A percentile compares a stretch with the other conserved stretches of the same genome.
phyloP scores from a whole-genome alignment of 345 rosid species.

The Eucalyptus microcorys region DNA sequence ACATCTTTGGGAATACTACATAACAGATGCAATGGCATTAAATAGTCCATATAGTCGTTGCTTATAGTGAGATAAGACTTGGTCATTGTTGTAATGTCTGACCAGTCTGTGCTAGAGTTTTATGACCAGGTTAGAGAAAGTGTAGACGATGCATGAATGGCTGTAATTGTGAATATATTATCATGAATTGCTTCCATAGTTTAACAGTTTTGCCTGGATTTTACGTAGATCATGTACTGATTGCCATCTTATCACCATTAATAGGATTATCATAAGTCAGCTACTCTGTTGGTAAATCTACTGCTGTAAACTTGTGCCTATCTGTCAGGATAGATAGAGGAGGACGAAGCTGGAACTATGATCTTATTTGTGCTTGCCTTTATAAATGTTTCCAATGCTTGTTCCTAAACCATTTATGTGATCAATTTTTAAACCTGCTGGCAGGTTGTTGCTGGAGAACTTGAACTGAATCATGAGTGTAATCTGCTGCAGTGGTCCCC shows the following conservation, averaged over 20 bases:
- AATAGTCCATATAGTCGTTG: background rate
- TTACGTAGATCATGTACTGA: background rate
- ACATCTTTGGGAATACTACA: background rate
- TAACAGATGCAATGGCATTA: background rate
- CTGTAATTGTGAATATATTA: background rate
- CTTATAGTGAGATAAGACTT: background rate
- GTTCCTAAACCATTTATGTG: background rate
- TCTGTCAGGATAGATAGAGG: background rate
- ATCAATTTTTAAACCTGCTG: background rate
- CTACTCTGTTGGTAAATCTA: background rate
- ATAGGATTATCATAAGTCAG: background rate
- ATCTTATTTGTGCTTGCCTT: background rate
- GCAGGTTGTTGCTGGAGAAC: conserved; percentile 98
- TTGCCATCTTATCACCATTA: background rate
- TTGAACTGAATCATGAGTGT: conserved; percentile 83
- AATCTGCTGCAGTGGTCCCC: conserved; percentile 92
- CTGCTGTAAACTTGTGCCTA: background rate
- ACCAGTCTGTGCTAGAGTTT: background rate
- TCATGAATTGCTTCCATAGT: background rate
- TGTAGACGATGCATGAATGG: background rate
- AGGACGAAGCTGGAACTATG: background rate
- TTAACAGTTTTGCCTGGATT: background rate
- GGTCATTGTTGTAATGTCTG: background rate
- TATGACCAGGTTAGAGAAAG: background rate
- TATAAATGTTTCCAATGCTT: background rate